These are phyloP conservation scores for Dendrothele bispora DNA, from an alignment of 768 basidiomycete genomes.

Conservation along the genomic window DNA sequence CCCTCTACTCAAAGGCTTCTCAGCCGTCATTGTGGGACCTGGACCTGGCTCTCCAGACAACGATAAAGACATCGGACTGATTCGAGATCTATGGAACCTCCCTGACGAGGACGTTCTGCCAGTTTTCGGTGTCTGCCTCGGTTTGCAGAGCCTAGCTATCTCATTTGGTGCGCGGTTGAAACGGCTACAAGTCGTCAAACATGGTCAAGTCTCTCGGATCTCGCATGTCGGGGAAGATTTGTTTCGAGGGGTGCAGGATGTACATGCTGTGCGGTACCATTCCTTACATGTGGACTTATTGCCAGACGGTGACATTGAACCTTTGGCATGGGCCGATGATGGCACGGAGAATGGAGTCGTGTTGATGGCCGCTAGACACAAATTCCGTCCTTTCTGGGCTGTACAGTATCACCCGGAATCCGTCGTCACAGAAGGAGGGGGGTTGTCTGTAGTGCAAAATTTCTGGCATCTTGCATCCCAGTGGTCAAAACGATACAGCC, in stretches of 20 bases:
- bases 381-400: constrained; percentile 72
- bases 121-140: constrained; percentile 83
- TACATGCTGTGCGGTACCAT: constrained; percentile 76
- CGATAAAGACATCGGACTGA: constrained; percentile 62
- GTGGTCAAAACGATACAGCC: constrained; percentile 48
- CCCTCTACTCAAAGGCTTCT: constrained; percentile 58
- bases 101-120: constrained; percentile 53
- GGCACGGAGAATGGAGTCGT: constrained; percentile 64
- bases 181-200: constrained; percentile 69
- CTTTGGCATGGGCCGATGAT: constrained; percentile 74
- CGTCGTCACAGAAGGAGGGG: constrained; percentile 67
- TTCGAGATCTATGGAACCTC: constrained; percentile 71
- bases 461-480: constrained; percentile 69
- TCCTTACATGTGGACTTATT: constrained; percentile 65
- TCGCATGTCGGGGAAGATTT: constrained; percentile 58
- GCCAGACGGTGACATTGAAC: constrained; percentile 50
- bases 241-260: constrained; percentile 54
- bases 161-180: constrained; percentile 63
- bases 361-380: constrained; percentile 75
- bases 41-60: constrained; percentile 79
- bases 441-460: constrained; percentile 65
- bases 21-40: constrained; percentile 73
- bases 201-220: constrained; percentile 71
- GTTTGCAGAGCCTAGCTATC: constrained; percentile 72
- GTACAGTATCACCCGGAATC: constrained; percentile 93